Evolutionary conservation across 1,139 yeast genomes (phyloP).

Genomic region (Taiozyma sp.): DNA sequence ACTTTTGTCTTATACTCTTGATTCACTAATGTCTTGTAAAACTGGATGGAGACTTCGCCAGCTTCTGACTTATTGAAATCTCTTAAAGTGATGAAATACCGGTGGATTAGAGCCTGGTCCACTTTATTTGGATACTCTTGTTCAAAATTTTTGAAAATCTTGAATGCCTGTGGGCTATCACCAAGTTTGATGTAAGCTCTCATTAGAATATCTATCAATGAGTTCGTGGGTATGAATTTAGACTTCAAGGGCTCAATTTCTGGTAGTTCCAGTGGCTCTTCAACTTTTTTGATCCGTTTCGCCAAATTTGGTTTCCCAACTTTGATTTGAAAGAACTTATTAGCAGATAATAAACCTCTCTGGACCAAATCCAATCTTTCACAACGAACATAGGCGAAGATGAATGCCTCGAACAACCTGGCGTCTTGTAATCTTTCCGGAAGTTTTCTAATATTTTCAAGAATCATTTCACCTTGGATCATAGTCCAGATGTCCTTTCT

Average conservation of each 20-base stretch:
- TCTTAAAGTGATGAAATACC: conserved; percentile 12
- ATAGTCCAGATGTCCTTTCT: conserved; percentile 8
- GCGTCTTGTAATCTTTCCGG: conserved; percentile 14
- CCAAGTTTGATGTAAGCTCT: conserved; percentile 12
- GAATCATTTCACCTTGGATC: conserved; percentile 8
- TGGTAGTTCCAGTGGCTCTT: conserved; percentile 1
- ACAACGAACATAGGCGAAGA: conserved; percentile 12
- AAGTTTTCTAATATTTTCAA: conserved; percentile 7
- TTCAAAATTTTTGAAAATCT: conserved; percentile 9
- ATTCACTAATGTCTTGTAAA: conserved; percentile 11
- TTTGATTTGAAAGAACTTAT: conserved; percentile 12
- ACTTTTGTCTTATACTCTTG: conserved; percentile 6
- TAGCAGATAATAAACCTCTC: conserved; percentile 16
- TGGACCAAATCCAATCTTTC: conserved; percentile 10
- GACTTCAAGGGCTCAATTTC: conserved; percentile 5
- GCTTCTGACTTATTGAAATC: conserved; percentile 6
- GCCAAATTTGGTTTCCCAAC: conserved; percentile 1
- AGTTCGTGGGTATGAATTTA: conserved; percentile 16
- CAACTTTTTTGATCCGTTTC: neutral
- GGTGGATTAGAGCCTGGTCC: conserved; percentile 16
- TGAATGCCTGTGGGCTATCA: conserved; percentile 9
- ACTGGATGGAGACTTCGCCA: conserved; percentile 11
- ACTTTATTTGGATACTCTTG: conserved; percentile 8
- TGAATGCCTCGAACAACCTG: conserved; percentile 14
- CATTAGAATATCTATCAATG: conserved; percentile 17